phyloP scores from a whole-genome alignment of 306 rosid genomes.

The Glycine latifolia region DNA sequence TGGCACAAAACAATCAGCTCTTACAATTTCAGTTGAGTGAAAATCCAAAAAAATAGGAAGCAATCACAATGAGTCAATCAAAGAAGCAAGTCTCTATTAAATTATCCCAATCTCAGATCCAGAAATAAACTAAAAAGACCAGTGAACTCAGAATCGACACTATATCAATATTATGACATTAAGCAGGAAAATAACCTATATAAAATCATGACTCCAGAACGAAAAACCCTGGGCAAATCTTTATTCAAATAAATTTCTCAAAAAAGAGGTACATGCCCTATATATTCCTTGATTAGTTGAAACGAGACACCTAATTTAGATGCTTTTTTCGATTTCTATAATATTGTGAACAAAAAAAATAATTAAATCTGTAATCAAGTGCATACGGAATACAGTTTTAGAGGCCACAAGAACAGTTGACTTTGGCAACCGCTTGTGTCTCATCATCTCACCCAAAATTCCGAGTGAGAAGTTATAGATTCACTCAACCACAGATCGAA shows the following conservation, averaged over 20 bases:
- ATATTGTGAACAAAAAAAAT: slow-evolving; percentile 15
- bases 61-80: not conserved
- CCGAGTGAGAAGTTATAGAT: slow-evolving; percentile 15
- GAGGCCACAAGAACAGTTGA: slow-evolving; percentile 30
- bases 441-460: slow-evolving; percentile 17
- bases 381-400: slow-evolving; percentile 19
- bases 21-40: not conserved
- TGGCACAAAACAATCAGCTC: slow-evolving; percentile 44
- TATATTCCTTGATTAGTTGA: not conserved
- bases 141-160: not conserved
- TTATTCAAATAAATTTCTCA: slow-evolving; percentile 19
- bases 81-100: slow-evolving; percentile 27
- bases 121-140: slow-evolving; percentile 18
- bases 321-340: not conserved
- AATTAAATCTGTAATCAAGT: slow-evolving; percentile 27
- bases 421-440: slow-evolving; percentile 30
- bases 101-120: slow-evolving; percentile 32
- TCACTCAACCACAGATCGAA: slow-evolving; percentile 53
- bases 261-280: not conserved
- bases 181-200: slow-evolving; percentile 7
- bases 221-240: slow-evolving; percentile 1
- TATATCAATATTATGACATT: not conserved
- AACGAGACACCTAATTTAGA: not conserved
- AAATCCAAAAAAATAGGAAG: not conserved
- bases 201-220: not conserved